Evolutionary conservation across 495 filamentous ascomycete genomes (phyloP), one percentile per base, ranked within the genome.

Genomic region (Terfezia claveryi): DNA sequence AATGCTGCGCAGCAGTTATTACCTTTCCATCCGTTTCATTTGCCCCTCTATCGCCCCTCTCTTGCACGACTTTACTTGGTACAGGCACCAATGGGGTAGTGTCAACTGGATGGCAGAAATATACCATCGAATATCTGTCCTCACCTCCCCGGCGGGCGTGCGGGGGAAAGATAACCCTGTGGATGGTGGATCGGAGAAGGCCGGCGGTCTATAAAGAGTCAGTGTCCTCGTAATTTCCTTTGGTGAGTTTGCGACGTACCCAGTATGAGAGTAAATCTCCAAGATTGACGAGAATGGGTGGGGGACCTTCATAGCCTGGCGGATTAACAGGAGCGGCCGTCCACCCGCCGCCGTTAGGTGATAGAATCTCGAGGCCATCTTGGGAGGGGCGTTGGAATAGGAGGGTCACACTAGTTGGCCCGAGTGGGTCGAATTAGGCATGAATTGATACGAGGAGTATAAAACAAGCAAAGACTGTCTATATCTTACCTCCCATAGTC

Each of bases 191-290:
- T 58, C 82, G 79, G 38, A 95, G 71, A 51, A 94, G 62, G 2
- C 87, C 87, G 53, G 80, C 79, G 1, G 91, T 95, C 91, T 46
- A 46, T 46, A 9, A 20, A 46, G 0, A 11, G 12, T 46, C 17
- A 14, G 41, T 20, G 41, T 14, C 12, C 8, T 14, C 12, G 41
- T 46, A 14, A 20, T 46, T 14, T 46, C 14, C 17, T 14, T 46
- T 14, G 41, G 4, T 46, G 8, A 46, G 41, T 5, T 14, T 46
- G 41, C 4, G 41, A 14, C 14, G 17, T 9, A 46, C 41, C 41
- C 91, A 98, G 62, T 92, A 87, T 20, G 77, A 80, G 6, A 98
- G 76, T 51, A 94, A 62, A 63, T 98, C 91, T 2, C 88, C 91
- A 37, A 94, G 88, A 62, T 96, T 98, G 27, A 95, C 79, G 12